Base-by-base conservation (phyloP, 2,329 filamentous ascomycete genomes). In the Stagonosporopsis vannaccii region DNA sequence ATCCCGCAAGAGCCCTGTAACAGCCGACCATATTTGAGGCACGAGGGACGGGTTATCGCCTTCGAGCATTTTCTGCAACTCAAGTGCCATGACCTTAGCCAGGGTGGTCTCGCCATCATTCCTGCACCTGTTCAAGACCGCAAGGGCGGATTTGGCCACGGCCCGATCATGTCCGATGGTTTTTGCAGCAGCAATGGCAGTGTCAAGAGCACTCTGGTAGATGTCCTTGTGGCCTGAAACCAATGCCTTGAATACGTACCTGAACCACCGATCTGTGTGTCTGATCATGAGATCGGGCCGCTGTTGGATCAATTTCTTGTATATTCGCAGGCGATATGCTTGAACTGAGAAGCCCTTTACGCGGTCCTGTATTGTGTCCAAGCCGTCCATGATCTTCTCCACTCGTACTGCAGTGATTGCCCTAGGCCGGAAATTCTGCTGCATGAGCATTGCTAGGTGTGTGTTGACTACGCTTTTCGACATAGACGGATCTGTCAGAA, bases 11-110 rank as follows among this genome's bases (percentile, higher is more conserved):
- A 97, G 86, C 2, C 97, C 82, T 6, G 94, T 86, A 2, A 96
- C 81, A 32, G 92, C 85, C 56, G 90, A 90, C 94, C 94, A 98
- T 20, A 98, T 91, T 62, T 92, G 90, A 6, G 95, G 93, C 0
- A 96, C 92, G 35, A 86, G 81, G 0, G 82, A 75, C 9, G 85
- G 85, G 20, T 85, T 83, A 12, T 87, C 84, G 60, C 87, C 84
- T 23, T 79, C 77, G 5, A 78, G 68, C 62, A 89, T 81, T 11
- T 82, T 80, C 52, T 84, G 84, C 49, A 98, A 80, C 28, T 86
- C 84, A 19, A 84, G 80, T 36, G 85, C 84, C 63, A 94, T 87
- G 66, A 87, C 88, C 9, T 89, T 84, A 5, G 63, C 68, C 13
- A 58, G 9, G 23, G 71, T 62, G 1, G 71, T 69, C 8, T 65